Base-by-base conservation (phyloP, 768 basidiomycete species). In the Hygrocybe coccinea region DNA sequence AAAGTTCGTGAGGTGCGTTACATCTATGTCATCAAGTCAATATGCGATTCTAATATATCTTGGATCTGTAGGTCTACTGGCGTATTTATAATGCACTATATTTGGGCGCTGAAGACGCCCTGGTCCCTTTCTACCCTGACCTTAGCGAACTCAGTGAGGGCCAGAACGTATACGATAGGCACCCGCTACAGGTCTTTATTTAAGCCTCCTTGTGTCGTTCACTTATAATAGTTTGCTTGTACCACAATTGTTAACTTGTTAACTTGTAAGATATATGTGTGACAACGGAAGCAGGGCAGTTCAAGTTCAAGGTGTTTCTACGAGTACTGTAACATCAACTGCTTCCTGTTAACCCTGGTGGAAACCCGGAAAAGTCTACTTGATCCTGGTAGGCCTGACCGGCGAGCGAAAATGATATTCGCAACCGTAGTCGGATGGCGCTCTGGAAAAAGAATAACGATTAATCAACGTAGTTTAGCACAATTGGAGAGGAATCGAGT, bases 111-210 rank as follows among this genome's bases (percentile, higher is more conserved):
- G 69, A 83, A 41, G 95, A 98, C 65, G 85, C 95, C 3, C 78
- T 98, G 72, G 95, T 97, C 6, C 93, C 95, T 0, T 97, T 94
- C 76, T 95, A 93, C 68, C 92, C 95, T 22, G 91, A 95, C 65
- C 76, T 97, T 19, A 79, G 88, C 2, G 93, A 95, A 65, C 76
- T 95, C 52, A 91, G 86, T 58, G 95, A 98, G 74, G 87, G 92
- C 41, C 85, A 90, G 71, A 95, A 94, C 67, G 81, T 85, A 21
- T 95, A 89, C 73, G 89, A 90, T 66, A 83, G 90, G 48, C 88
- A 92, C 67, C 83, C 87, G 12, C 67, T 95, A 60, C 89, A 89
- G 67, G 84, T 86, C 71, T 93, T 92, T 71, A 84, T 95, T 61
- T 94, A 72, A 73, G 21, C 33, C 29, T 29, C 29, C 29, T 29